phyloP scores from a whole-genome alignment of 768 basidiomycete species.

The Galerina marginata region DNA sequence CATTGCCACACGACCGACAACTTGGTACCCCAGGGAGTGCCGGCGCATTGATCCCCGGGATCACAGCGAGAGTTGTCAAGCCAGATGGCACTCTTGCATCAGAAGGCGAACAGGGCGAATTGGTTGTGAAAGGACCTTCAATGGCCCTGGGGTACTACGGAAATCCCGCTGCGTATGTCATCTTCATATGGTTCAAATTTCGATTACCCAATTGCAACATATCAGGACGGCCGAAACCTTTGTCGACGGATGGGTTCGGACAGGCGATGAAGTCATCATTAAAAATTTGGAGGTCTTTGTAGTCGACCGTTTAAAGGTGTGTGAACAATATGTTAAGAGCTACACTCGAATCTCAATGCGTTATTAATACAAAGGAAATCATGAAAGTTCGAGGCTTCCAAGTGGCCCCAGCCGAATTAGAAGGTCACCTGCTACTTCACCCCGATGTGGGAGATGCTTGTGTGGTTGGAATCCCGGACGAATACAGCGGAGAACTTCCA shows the following conservation, averaged over 20 bases:
- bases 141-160: slow-evolving; percentile 64
- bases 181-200: neutral
- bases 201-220: neutral
- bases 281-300: slow-evolving; percentile 66
- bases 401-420: slow-evolving; percentile 71
- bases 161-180: slow-evolving; percentile 62
- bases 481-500: slow-evolving; percentile 78
- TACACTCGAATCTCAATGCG: neutral
- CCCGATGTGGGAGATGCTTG: slow-evolving; percentile 65
- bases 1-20: slow-evolving; percentile 48
- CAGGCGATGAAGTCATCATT: slow-evolving; percentile 77
- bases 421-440: slow-evolving; percentile 67
- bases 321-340: neutral
- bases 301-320: slow-evolving; percentile 77
- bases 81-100: slow-evolving; percentile 59
- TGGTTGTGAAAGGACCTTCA: slow-evolving; percentile 64
- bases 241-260: slow-evolving; percentile 67
- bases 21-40: slow-evolving; percentile 58
- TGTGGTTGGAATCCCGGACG: slow-evolving; percentile 71
- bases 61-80: slow-evolving; percentile 59
- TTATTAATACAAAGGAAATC: slow-evolving; percentile 54
- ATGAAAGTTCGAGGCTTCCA: slow-evolving; percentile 68
- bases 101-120: slow-evolving; percentile 66
- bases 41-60: slow-evolving; percentile 64
- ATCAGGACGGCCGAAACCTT: slow-evolving; percentile 68